phyloP scores from a whole-genome alignment of 805 yeast genomes.

The Zygoascus bituminiphila region DNA sequence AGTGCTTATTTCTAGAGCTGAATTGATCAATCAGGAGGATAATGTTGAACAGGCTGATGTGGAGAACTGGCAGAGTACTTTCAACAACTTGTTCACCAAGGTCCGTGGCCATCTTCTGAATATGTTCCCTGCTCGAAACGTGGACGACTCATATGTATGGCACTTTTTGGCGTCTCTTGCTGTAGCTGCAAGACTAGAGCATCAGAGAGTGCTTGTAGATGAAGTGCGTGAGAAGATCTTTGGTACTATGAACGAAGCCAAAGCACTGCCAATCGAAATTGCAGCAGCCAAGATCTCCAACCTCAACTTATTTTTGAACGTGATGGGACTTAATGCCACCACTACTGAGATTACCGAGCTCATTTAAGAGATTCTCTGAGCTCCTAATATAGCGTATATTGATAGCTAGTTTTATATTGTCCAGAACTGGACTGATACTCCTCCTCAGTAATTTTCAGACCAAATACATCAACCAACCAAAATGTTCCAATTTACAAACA shows the following conservation, averaged over 20 bases:
- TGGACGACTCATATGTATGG: slow-evolving; percentile 84
- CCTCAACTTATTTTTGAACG: slow-evolving; percentile 86
- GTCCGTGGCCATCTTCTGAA: slow-evolving; percentile 69
- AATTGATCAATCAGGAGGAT: slow-evolving; percentile 80
- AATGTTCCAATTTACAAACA: not conserved
- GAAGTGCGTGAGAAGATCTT: slow-evolving; percentile 90
- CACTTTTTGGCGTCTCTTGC: slow-evolving; percentile 93
- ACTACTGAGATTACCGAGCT: slow-evolving; percentile 83
- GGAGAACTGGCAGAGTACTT: slow-evolving; percentile 68
- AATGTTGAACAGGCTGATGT: slow-evolving; percentile 37
- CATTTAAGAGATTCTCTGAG: not conserved
- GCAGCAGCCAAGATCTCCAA: slow-evolving; percentile 59
- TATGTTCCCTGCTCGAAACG: slow-evolving; percentile 66
- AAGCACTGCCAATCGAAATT: slow-evolving; percentile 43
- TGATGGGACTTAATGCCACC: slow-evolving; percentile 91
- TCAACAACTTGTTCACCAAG: slow-evolving; percentile 71
- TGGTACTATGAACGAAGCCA: slow-evolving; percentile 72
- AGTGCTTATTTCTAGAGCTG: slow-evolving; percentile 85
- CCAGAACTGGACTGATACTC: not conserved
- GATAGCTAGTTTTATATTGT: not conserved
- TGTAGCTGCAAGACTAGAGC: slow-evolving; percentile 80
- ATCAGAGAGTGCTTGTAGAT: slow-evolving; percentile 85
- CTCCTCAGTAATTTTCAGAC: not conserved
- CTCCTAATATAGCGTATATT: not conserved
- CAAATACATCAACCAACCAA: not conserved